Conservation (phyloP, 2,329 filamentous ascomycete genomes). For the Dothiorella sarmentorum region DNA sequence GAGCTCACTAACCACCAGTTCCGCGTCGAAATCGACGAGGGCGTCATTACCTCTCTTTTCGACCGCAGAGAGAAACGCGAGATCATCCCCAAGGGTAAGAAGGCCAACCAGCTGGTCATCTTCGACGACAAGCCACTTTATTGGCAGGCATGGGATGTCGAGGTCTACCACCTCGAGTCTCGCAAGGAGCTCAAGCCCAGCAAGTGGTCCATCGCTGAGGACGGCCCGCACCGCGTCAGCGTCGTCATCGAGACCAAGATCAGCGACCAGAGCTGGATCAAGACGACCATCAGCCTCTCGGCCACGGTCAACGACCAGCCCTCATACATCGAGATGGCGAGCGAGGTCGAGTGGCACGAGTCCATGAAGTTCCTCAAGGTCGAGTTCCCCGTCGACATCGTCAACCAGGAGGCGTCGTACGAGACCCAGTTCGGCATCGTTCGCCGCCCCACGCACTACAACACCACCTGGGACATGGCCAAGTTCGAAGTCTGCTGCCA, state of each 20-base stretch:
- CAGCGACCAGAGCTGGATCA: conserved; percentile 80
- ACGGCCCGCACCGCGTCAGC: conserved; percentile 71
- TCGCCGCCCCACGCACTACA: conserved; percentile 91
- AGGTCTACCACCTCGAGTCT: conserved; percentile 90
- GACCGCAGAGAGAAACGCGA: conserved; percentile 73
- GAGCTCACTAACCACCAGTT: conserved; percentile 76
- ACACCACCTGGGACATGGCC: conserved; percentile 96
- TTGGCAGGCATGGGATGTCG: conserved; percentile 98
- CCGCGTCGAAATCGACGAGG: conserved; percentile 67
- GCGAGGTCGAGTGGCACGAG: conserved; percentile 95
- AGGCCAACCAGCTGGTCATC: conserved; percentile 87
- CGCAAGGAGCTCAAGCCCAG: conserved; percentile 69
- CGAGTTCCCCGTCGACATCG: conserved; percentile 90
- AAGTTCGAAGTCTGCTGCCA: conserved; percentile 97
- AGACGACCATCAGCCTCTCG: conserved; percentile 76
- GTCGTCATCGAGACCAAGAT: conserved; percentile 83
- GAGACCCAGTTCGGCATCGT: conserved; percentile 93
- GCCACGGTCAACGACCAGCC: conserved; percentile 63
- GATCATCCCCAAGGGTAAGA: conserved; percentile 66
- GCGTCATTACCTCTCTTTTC: conserved; percentile 78
- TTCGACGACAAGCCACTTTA: conserved; percentile 97
- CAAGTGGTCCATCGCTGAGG: conserved; percentile 67
- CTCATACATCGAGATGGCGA: conserved; percentile 72
- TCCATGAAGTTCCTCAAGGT: conserved; percentile 98
- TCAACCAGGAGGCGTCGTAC: conserved; percentile 89